These are phyloP conservation scores for Phytophthora cactorum DNA, from an alignment of 352 stramenopile species.

Conservation along the genomic window DNA sequence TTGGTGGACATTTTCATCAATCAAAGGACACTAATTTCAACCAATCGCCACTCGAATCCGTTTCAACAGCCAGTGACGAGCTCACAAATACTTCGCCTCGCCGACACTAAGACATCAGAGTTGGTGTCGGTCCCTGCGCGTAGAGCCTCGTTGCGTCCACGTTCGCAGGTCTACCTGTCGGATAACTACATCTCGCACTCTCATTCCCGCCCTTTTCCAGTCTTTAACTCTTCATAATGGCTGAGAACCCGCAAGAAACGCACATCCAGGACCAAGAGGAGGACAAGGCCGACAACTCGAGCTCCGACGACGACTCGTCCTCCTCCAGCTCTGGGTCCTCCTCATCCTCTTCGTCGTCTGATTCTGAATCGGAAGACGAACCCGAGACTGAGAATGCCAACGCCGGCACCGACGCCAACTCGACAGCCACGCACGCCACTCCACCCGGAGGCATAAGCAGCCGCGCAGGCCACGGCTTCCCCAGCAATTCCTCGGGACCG, in stretches of 20 bases:
- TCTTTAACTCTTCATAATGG: slow-evolving; percentile 24
- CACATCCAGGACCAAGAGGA: slow-evolving; percentile 40
- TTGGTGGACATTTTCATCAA: neutral
- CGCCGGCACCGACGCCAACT: slow-evolving; percentile 4
- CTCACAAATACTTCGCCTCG: slow-evolving; percentile 32
- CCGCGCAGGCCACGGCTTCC: slow-evolving; percentile 16
- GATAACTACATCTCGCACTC: neutral
- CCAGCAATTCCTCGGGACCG: slow-evolving; percentile 20
- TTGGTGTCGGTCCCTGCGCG: neutral
- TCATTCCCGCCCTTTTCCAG: neutral
- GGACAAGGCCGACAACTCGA: slow-evolving; percentile 63
- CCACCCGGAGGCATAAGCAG: slow-evolving; percentile 9
- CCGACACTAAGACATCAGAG: neutral
- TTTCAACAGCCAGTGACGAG: slow-evolving; percentile 32
- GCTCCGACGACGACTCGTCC: slow-evolving; percentile 77
- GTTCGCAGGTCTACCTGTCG: too few relatives aligned
- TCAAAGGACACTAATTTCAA: slow-evolving; percentile 6
- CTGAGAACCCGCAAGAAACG: slow-evolving; percentile 34
- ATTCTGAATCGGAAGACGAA: slow-evolving; percentile 77
- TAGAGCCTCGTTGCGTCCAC: too few relatives aligned
- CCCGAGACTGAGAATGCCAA: slow-evolving; percentile 26
- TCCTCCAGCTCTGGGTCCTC: slow-evolving; percentile 82
- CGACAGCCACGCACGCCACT: slow-evolving; percentile 14
- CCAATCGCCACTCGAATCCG: slow-evolving; percentile 25
- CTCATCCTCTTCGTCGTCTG: slow-evolving; percentile 77